Percentiles rank a stretch among this genome's conserved stretches.
These are phyloP conservation scores for Leccinum rimulosum DNA, from an alignment of 768 basidiomycete genomes.

Conservation along the genomic window DNA sequence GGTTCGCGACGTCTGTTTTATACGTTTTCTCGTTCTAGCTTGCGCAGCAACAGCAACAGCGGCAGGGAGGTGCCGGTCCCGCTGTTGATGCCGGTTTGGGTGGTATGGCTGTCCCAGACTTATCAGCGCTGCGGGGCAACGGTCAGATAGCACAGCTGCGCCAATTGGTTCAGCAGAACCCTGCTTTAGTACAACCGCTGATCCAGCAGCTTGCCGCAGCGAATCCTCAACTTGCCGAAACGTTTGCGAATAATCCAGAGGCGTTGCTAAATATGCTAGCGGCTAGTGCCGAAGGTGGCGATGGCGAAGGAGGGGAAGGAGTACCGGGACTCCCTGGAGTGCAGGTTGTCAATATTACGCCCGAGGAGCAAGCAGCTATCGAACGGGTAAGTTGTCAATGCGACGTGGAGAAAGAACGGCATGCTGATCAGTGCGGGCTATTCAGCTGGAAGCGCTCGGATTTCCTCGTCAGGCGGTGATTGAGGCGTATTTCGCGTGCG, in stretches of 20 bases:
- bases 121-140: conserved; percentile 55
- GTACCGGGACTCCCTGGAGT: conserved; percentile 27
- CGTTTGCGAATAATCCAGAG: conserved; percentile 71
- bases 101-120: conserved; percentile 33
- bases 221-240: conserved; percentile 75
- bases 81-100: conserved; percentile 25
- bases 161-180: conserved; percentile 71
- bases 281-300: conserved; percentile 35
- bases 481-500: conserved; percentile 92
- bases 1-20: not conserved
- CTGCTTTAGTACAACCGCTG: conserved; percentile 70
- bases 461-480: conserved; percentile 80
- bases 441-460: conserved; percentile 80
- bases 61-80: conserved; percentile 27
- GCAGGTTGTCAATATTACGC: conserved; percentile 69
- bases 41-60: conserved; percentile 64
- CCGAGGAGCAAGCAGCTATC: conserved; percentile 87
- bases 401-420: not conserved
- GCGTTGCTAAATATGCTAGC: conserved; percentile 63
- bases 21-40: conserved; percentile 42
- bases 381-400: conserved; percentile 60
- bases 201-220: conserved; percentile 75
- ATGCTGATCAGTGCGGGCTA: conserved; percentile 1
- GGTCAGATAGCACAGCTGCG: conserved; percentile 74
- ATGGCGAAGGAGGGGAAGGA: conserved; percentile 31